Evolutionary conservation across 495 filamentous ascomycete genomes (phyloP).

Genomic region (Tuber melanosporum): DNA sequence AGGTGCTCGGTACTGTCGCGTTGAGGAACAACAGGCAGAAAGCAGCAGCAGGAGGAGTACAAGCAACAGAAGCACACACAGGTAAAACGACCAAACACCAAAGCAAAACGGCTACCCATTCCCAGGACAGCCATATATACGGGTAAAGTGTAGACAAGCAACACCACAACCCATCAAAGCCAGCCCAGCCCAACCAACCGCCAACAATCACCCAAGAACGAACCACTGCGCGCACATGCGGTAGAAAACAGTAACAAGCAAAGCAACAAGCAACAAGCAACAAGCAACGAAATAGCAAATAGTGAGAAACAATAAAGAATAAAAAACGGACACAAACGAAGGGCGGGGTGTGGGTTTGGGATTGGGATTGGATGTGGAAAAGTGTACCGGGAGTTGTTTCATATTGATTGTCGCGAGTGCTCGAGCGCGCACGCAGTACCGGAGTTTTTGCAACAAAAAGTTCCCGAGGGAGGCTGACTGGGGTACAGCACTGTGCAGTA

Average conservation of each 20-base stretch:
- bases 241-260: slow-evolving; percentile 10
- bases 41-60: slow-evolving; percentile 13
- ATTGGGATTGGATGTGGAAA: slow-evolving; percentile 35
- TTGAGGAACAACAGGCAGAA: slow-evolving; percentile 12
- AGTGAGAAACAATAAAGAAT: slow-evolving; percentile 32
- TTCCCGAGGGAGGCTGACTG: slow-evolving; percentile 29
- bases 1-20: slow-evolving; percentile 30
- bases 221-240: background rate
- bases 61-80: slow-evolving; percentile 31
- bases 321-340: slow-evolving; percentile 24
- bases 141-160: slow-evolving; percentile 31
- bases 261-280: slow-evolving; percentile 16
- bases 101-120: slow-evolving; percentile 34
- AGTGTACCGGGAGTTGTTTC: slow-evolving; percentile 41
- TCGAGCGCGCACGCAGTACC: slow-evolving; percentile 36
- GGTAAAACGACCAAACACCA: slow-evolving; percentile 39
- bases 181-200: background rate
- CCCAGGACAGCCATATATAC: slow-evolving; percentile 33
- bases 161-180: background rate
- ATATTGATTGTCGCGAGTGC: slow-evolving; percentile 38
- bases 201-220: background rate
- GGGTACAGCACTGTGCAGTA: background rate
- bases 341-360: slow-evolving; percentile 39
- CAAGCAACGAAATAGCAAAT: slow-evolving; percentile 12
- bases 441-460: slow-evolving; percentile 37